These are phyloP conservation scores for Colletotrichum viniferum DNA, from an alignment of 2,329 filamentous ascomycete genomes.

Conservation along the genomic window DNA sequence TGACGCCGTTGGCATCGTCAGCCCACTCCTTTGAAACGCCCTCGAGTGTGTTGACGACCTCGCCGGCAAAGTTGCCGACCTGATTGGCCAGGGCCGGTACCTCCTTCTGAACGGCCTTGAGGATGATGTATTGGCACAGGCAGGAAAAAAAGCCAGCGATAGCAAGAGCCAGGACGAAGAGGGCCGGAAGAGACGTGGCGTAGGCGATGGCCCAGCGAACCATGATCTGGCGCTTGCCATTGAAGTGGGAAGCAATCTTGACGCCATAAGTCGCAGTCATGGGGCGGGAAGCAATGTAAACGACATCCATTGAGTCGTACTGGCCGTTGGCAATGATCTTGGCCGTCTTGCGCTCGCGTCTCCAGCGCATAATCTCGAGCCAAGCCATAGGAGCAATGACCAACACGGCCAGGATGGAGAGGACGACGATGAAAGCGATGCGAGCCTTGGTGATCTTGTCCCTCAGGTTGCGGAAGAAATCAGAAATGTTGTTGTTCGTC, in stretches of 20 bases:
- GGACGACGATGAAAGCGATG: slow-evolving; percentile 76
- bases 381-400: slow-evolving; percentile 81
- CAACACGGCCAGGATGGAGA: slow-evolving; percentile 72
- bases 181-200: slow-evolving; percentile 79
- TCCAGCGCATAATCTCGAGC: slow-evolving; percentile 80
- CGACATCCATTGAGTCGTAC: slow-evolving; percentile 83
- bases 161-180: slow-evolving; percentile 86
- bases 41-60: slow-evolving; percentile 75
- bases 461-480: slow-evolving; percentile 80
- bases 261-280: slow-evolving; percentile 76
- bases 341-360: slow-evolving; percentile 72
- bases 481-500: slow-evolving; percentile 78
- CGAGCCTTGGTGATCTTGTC: slow-evolving; percentile 70
- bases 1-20: slow-evolving; percentile 73
- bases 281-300: slow-evolving; percentile 86
- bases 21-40: slow-evolving; percentile 80
- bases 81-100: slow-evolving; percentile 76
- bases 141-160: slow-evolving; percentile 83
- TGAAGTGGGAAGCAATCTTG: slow-evolving; percentile 69
- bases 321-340: slow-evolving; percentile 67
- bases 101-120: slow-evolving; percentile 74
- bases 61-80: slow-evolving; percentile 79
- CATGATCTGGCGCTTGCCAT: slow-evolving; percentile 70
- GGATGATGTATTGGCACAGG: slow-evolving; percentile 81
- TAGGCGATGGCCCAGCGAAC: slow-evolving; percentile 86